These are phyloP conservation scores for Pochonia chlamydosporia DNA, from an alignment of 2,329 filamentous ascomycete genomes.

Conservation along the genomic window DNA sequence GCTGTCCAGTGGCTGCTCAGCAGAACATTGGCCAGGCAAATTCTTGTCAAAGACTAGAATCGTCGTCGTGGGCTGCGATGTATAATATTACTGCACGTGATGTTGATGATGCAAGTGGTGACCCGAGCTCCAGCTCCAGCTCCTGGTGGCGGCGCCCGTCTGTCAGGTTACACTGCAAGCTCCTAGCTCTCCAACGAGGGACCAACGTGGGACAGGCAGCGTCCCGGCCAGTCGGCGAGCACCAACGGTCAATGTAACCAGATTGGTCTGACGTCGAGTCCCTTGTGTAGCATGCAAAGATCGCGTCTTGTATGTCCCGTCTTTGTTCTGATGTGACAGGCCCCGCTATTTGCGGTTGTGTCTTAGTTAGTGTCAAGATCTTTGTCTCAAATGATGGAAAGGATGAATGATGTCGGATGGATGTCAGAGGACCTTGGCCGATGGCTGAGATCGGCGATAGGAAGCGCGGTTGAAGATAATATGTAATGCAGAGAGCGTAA, in stretches of 20 bases:
- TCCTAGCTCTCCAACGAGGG: background rate
- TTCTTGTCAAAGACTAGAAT: background rate
- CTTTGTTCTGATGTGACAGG: slow-evolving; percentile 1
- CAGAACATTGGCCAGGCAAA: background rate
- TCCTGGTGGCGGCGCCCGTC: background rate
- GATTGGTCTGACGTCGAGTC: slow-evolving; percentile 1
- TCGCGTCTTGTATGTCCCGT: background rate
- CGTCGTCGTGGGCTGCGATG: no score
- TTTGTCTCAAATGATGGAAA: background rate
- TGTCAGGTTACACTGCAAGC: background rate
- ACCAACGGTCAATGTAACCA: background rate
- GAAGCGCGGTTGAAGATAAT: background rate
- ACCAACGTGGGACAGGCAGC: no score
- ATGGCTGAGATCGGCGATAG: background rate
- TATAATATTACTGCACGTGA: no score
- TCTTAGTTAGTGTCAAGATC: background rate
- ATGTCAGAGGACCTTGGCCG: background rate
- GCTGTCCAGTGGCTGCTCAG: background rate
- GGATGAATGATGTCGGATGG: no score
- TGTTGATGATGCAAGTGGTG: background rate
- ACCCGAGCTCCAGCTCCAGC: background rate
- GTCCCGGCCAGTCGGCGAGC: no score
- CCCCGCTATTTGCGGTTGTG: background rate
- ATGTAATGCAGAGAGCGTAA: background rate
- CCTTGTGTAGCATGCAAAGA: no score